Evolutionary conservation across 129 eudicot species (phyloP), one percentile per base, ranked within the genome.

Genomic region (Dittrichia graveolens): DNA sequence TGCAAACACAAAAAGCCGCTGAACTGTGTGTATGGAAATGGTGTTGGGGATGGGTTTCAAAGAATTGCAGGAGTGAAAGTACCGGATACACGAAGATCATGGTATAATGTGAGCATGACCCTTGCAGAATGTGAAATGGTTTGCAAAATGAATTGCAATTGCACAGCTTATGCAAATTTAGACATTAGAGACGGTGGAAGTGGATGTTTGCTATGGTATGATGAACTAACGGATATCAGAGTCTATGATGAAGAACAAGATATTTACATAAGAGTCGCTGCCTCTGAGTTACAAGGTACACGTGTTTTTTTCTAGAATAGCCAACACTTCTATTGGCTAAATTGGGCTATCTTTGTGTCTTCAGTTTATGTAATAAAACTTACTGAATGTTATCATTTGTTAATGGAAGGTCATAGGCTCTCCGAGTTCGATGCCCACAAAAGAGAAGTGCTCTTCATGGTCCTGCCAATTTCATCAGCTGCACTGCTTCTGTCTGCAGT

Each of bases 131-230:
- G 87, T 61, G 39, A 67, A 49, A 64, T 6, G 14, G 49, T 11
- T 31, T 78, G 90, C 80, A 67, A 49, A 71, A 78, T 5, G 18
- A 72, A 88, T 9, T 85, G 90, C 44, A 73, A 83, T 19, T 87
- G 94, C 45, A 38, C 79, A 8, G 89, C 80, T 11, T 87, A 82
- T 42, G 50, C 85, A 47, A 76, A 61, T 41, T 19, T 67, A 6
- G 76, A 78, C 57, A 50, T 75, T 4, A 67, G 75, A 3, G 68
- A 69, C 3, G 48, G 73, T 0, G 79, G 87, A 4, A 78, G 69
- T 58, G 94, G 89, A 46, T 88, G 95, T 60, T 77, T 85, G 79
- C 19, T 77, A 13, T 88, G 89, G 90, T 77, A 57, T 40, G 72
- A 57, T 7, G 83, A 80, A 15, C 54, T 88, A 59, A 37, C 80